Conservation (phyloP, 495 filamentous ascomycete genomes). For the Penicillium subrubescens region DNA sequence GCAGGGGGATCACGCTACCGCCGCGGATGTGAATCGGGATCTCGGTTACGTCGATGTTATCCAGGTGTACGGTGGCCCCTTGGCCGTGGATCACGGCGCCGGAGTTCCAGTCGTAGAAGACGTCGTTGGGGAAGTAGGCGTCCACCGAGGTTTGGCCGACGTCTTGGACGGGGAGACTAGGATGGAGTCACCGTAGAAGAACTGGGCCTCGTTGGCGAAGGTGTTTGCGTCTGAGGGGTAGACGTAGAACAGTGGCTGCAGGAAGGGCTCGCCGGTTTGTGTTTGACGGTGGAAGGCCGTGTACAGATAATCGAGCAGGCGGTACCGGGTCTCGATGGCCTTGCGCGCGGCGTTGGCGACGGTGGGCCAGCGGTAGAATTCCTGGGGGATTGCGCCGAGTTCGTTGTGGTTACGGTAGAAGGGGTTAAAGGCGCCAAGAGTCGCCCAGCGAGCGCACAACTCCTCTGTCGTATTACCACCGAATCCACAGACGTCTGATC, state of each 20-base stretch:
- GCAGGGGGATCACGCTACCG: slow-evolving; percentile 68
- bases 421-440: slow-evolving; percentile 75
- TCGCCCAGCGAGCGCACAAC: slow-evolving; percentile 83
- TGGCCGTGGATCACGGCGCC: slow-evolving; percentile 57
- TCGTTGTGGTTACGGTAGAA: slow-evolving; percentile 85
- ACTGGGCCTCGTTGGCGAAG: slow-evolving; percentile 64
- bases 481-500: slow-evolving; percentile 82
- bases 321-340: slow-evolving; percentile 75
- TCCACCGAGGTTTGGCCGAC: slow-evolving; percentile 63
- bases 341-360: slow-evolving; percentile 68
- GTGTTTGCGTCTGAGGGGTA: slow-evolving; percentile 70
- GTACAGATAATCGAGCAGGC: slow-evolving; percentile 81
- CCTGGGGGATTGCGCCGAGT: slow-evolving; percentile 57
- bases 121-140: slow-evolving; percentile 72
- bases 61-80: slow-evolving; percentile 54
- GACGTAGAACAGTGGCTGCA: slow-evolving; percentile 70
- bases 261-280: slow-evolving; percentile 65
- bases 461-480: slow-evolving; percentile 70
- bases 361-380: slow-evolving; percentile 74
- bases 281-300: slow-evolving; percentile 68
- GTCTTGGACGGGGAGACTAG: slow-evolving; percentile 71
- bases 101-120: slow-evolving; percentile 80
- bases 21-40: slow-evolving; percentile 76
- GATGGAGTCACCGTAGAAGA: slow-evolving; percentile 71
- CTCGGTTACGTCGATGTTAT: slow-evolving; percentile 58